These are phyloP conservation scores for Pythium graminicola DNA, from an alignment of 352 stramenopile genomes.

Conservation along the genomic window DNA sequence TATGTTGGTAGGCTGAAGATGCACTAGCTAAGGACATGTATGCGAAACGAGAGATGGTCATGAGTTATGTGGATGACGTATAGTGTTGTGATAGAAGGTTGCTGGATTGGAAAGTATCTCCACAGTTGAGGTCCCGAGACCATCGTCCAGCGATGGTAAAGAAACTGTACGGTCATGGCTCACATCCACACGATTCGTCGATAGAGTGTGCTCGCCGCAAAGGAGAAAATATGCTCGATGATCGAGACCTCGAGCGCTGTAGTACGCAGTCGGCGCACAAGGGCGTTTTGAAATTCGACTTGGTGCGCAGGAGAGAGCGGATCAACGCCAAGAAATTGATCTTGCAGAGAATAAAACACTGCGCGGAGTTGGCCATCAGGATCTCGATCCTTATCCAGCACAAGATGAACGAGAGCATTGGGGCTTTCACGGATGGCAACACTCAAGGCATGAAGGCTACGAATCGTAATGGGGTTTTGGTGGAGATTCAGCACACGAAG, in stretches of 20 bases:
- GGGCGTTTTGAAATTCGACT: constrained; percentile 26
- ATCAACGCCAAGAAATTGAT: constrained; percentile 23
- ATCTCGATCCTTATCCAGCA: constrained; percentile 26
- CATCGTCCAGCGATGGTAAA: background rate
- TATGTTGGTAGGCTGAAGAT: too few species aligned
- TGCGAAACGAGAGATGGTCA: too few species aligned
- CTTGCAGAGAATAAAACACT: constrained; percentile 22
- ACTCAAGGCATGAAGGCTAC: constrained; percentile 16
- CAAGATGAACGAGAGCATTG: constrained; percentile 21
- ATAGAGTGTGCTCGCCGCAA: constrained; percentile 18
- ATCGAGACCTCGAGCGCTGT: constrained; percentile 24
- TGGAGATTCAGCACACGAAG: constrained; percentile 32
- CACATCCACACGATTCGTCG: constrained; percentile 34
- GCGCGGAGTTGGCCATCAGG: constrained; percentile 14
- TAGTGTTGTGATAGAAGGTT: too few species aligned
- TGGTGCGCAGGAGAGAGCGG: constrained; percentile 16
- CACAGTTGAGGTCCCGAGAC: too few species aligned
- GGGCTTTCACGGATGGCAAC: constrained; percentile 18
- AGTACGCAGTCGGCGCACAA: background rate
- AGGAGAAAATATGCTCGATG: constrained; percentile 30
- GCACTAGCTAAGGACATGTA: too few species aligned
- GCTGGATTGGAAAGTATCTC: background rate
- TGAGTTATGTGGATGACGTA: too few species aligned
- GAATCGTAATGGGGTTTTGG: constrained; percentile 27
- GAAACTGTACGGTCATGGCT: background rate